A percentile compares a stretch with the other conserved stretches of the same genome.
Conservation (phyloP, 306 rosid genomes). For the Prinsepia uniflora region DNA sequence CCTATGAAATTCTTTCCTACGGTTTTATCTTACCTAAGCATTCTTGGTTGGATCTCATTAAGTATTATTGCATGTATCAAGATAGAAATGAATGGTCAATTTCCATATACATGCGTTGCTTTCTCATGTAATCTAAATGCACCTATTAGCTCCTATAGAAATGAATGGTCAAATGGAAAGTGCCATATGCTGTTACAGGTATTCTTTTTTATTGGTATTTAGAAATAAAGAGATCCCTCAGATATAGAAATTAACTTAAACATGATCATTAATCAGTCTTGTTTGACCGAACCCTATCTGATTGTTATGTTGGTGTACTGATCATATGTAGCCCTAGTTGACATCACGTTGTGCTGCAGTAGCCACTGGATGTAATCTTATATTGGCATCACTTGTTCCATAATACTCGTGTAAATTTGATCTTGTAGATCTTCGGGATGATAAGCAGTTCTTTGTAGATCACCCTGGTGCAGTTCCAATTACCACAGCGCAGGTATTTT, state of each 20-base stretch:
- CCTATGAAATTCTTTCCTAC: not conserved
- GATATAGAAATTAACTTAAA: not conserved
- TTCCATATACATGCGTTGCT: not conserved
- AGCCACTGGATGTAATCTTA: not conserved
- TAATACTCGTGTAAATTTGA: slow-evolving; percentile 30
- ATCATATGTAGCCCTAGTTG: not conserved
- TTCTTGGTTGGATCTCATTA: not conserved
- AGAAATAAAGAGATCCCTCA: not conserved
- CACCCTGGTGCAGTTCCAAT: slow-evolving; percentile 92
- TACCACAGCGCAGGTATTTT: slow-evolving; percentile 75
- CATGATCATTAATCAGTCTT: not conserved
- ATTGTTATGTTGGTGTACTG: not conserved
- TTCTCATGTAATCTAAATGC: not conserved
- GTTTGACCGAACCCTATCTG: not conserved
- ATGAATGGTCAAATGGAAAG: too few species aligned
- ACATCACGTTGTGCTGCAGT: slow-evolving; percentile 13
- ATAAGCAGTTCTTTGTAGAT: slow-evolving; percentile 70
- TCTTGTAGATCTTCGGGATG: slow-evolving; percentile 86
- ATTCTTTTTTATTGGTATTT: not conserved
- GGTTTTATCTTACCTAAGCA: not conserved
- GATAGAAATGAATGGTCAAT: not conserved
- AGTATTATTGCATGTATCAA: not conserved
- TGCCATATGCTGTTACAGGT: too few species aligned
- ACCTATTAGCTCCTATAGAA: not conserved
- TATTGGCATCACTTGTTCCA: not conserved